phyloP scores from a whole-genome alignment of 768 basidiomycete species.

The Mycena galopus region DNA sequence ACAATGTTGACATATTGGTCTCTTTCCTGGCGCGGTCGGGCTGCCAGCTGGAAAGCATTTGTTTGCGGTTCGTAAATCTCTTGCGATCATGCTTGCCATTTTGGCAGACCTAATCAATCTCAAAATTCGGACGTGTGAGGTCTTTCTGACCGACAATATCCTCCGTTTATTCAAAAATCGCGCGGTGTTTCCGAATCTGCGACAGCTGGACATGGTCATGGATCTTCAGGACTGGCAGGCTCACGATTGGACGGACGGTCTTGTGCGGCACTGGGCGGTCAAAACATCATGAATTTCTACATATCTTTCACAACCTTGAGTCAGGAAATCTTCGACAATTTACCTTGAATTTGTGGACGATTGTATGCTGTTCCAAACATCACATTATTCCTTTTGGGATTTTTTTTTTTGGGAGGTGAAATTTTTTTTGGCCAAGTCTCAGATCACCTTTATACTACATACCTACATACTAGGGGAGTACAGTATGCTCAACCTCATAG shows the following conservation, averaged over 20 bases:
- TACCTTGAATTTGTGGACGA: not conserved
- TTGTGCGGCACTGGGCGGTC: not conserved
- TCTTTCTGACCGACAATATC: not conserved
- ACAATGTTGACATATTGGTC: not conserved
- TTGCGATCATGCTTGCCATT: not conserved
- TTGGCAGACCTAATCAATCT: not conserved
- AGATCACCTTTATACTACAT: too few relatives aligned
- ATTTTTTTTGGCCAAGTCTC: too few relatives aligned
- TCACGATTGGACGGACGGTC: too few relatives aligned
- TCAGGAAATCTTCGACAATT: not conserved
- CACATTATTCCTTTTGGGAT: too few relatives aligned
- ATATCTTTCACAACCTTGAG: not conserved
- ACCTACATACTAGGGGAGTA: too few relatives aligned
- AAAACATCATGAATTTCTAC: too few relatives aligned
- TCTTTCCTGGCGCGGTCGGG: too few relatives aligned
- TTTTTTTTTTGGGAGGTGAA: too few relatives aligned
- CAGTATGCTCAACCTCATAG: too few relatives aligned
- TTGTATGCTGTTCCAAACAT: too few relatives aligned
- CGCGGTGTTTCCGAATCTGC: not conserved
- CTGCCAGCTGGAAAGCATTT: not conserved
- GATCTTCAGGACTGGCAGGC: not conserved
- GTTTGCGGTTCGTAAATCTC: not conserved
- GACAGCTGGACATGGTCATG: not conserved
- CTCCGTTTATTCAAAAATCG: not conserved
- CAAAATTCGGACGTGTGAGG: not conserved